Evolutionary conservation across 2,329 filamentous ascomycete genomes (phyloP).

Genomic region (Intubia oerlemansii): DNA sequence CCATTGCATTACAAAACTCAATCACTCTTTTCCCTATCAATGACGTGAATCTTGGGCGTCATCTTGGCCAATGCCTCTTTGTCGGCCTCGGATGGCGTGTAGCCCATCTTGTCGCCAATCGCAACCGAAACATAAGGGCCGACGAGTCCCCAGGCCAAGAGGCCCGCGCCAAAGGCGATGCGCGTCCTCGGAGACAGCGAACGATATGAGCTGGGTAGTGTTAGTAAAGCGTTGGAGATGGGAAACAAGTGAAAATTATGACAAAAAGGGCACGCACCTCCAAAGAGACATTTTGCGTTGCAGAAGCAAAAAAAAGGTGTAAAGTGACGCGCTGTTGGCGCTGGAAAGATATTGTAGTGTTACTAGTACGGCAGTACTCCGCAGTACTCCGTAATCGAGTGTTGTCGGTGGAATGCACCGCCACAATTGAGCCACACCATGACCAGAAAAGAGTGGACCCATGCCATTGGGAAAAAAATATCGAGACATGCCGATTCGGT

Average conservation of each 20-base stretch:
- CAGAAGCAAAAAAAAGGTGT: background rate
- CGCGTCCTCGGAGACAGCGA: constrained; percentile 50
- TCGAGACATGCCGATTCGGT: too few species aligned
- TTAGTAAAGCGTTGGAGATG: background rate
- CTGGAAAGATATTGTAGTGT: too few species aligned
- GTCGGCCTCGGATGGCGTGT: constrained; percentile 53
- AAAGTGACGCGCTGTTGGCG: too few species aligned
- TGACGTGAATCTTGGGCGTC: constrained; percentile 38
- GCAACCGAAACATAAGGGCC: constrained; percentile 56
- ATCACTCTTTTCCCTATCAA: constrained; percentile 24
- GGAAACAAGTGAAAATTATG: constrained; percentile 1
- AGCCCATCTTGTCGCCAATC: constrained; percentile 51
- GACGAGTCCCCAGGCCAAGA: constrained; percentile 55
- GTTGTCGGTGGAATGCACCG: too few species aligned
- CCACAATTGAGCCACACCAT: too few species aligned
- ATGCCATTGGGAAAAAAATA: too few species aligned
- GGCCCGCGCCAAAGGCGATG: constrained; percentile 46
- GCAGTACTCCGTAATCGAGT: too few species aligned
- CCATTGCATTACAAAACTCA: too few species aligned
- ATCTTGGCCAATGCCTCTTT: constrained; percentile 40
- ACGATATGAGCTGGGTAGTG: constrained; percentile 37
- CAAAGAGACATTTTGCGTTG: constrained; percentile 11
- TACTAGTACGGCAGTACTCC: too few species aligned
- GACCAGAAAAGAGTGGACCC: too few species aligned
- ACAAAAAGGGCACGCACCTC: constrained; percentile 7